A percentile compares a stretch with the other conserved stretches of the same genome.
phyloP scores from a whole-genome alignment of 352 stramenopile genomes.

The Phytophthora pistaciae region DNA sequence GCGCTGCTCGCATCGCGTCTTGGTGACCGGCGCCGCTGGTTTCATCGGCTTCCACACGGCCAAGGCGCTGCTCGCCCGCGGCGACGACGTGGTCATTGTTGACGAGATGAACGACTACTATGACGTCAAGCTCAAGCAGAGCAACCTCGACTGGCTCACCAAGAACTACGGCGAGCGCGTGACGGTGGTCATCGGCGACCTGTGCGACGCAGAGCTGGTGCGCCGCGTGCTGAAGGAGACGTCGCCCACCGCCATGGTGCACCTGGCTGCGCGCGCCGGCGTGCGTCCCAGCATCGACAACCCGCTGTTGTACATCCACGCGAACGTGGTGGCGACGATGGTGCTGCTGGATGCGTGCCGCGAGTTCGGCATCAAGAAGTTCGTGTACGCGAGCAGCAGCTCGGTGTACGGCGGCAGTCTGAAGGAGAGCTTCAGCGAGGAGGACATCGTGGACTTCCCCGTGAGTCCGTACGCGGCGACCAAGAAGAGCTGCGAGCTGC shows the following conservation, averaged over 20 bases:
- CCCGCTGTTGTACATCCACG: constrained; percentile 98
- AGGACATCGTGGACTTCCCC: constrained; percentile 93
- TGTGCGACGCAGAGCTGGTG: constrained; percentile 95
- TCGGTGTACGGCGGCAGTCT: constrained; percentile 96
- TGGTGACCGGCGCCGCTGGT: constrained; percentile 95
- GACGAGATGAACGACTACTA: constrained; percentile 99
- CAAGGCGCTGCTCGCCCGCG: constrained; percentile 84
- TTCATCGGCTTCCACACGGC: constrained; percentile 98
- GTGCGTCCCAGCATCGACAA: constrained; percentile 98
- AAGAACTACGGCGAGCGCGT: constrained; percentile 68
- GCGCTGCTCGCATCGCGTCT: constrained; percentile 72
- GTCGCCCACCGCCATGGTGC: constrained; percentile 88
- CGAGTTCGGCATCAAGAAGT: constrained; percentile 92
- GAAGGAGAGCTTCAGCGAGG: constrained; percentile 92
- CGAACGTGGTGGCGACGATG: constrained; percentile 96
- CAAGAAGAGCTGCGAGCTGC: constrained; percentile 98
- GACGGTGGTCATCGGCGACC: constrained; percentile 90
- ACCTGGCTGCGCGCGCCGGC: constrained; percentile 97
- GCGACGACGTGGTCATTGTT: constrained; percentile 95
- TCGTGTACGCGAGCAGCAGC: constrained; percentile 96
- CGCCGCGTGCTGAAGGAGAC: constrained; percentile 90
- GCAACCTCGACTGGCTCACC: constrained; percentile 92
- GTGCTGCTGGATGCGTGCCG: constrained; percentile 93
- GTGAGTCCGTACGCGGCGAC: constrained; percentile 97
- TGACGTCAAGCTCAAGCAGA: constrained; percentile 97